Conservation (phyloP, 371 early-diverging fungal genomes). For the Mortierella sp. region DNA sequence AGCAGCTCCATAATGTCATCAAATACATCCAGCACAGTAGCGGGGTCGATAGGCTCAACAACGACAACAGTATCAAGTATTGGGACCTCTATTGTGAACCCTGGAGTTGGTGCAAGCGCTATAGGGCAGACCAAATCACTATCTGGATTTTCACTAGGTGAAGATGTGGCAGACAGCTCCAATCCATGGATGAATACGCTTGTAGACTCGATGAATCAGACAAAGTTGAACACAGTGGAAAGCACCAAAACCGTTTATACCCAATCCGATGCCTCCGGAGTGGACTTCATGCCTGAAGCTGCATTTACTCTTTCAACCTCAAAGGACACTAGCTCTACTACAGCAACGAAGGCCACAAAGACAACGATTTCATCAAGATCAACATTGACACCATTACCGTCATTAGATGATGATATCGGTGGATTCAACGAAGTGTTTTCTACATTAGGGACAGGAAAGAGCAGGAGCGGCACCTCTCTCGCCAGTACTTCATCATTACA, state of each 20-base stretch:
- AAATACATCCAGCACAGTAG: neutral
- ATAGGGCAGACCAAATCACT: conserved; percentile 14
- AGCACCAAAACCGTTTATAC: conserved; percentile 36
- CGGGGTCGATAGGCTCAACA: neutral
- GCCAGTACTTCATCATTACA: neutral
- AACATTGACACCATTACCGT: conserved; percentile 4
- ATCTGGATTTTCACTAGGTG: conserved; percentile 47
- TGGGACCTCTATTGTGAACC: neutral
- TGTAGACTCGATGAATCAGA: conserved; percentile 34
- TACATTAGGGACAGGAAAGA: neutral
- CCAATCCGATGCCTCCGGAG: conserved; percentile 24
- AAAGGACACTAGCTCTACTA: neutral
- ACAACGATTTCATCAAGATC: conserved; percentile 1
- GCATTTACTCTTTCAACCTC: conserved; percentile 14
- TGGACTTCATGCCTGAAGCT: conserved; percentile 13
- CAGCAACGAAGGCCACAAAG: neutral
- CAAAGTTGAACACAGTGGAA: conserved; percentile 8
- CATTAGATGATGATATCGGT: conserved; percentile 39
- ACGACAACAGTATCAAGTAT: neutral
- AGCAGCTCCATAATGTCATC: conserved; percentile 5
- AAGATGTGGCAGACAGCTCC: conserved; percentile 43
- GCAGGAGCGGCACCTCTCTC: neutral
- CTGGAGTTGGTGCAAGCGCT: conserved; percentile 19
- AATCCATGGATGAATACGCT: conserved; percentile 52
- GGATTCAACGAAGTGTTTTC: conserved; percentile 43